Evolutionary conservation across 2,329 filamentous ascomycete species (phyloP), one percentile per base, ranked within the genome.

Genomic region (Cadophora sp.): DNA sequence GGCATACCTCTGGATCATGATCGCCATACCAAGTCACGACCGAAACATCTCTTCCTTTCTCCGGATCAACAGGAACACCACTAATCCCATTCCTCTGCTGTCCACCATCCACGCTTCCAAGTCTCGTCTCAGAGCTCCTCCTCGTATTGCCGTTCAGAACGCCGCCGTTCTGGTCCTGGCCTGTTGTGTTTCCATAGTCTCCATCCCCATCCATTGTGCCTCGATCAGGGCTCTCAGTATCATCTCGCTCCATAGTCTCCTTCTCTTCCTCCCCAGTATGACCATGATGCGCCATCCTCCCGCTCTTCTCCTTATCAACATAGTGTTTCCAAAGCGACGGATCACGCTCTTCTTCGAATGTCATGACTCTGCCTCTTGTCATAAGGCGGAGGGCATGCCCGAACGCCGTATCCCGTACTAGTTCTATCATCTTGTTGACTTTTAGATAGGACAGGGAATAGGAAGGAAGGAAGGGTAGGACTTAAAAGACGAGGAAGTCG

Each of bases 21-120:
- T 80, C 77, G 0, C 81, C 82, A 70, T 79, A 84, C 84, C 85
- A 87, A 43, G 80, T 78, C 7, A 87, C 80, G 6, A 87, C 75
- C 63, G 82, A 76, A 8, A 80, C 73, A 73, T 87, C 83, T 67
- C 76, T 79, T 0, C 84, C 83, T 69, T 85, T 86, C 70, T 87
- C 85, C 0, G 80, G 78, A 72, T 87, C 83, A 16, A 84, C 75
- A 36, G 73, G 75, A 9, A 80, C 77, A 22, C 81, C 81, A 53
- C 79, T 83, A 3, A 78, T 75, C 33, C 80, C 70, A 59, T 81
- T 81, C 64, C 78, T 69, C 24, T 43, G 20, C 60, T 58, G 55
- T 58, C 33, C 24, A 39, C 56, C 24, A 69, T 50, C 71, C 66
- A 13, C 56, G 55, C 59, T 68, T 20, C 60, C 64, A 18, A 66